phyloP scores from a whole-genome alignment of 805 yeast species.

The Candida quercuum region DNA sequence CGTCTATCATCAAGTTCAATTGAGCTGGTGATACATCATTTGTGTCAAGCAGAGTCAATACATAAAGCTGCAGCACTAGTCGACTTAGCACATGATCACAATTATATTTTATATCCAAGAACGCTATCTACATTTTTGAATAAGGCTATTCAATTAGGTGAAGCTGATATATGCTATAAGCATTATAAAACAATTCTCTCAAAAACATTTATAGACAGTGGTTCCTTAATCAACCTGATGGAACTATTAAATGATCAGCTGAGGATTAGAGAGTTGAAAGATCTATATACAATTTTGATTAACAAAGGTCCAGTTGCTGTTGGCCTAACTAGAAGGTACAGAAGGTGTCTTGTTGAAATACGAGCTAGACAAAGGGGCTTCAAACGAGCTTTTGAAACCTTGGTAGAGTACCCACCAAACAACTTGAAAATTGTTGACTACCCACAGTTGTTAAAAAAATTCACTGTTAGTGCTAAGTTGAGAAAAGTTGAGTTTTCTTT shows the following conservation, averaged over 20 bases:
- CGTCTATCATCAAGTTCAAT: conserved; percentile 3
- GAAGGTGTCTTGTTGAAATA: conserved; percentile 8
- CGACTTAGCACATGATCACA: neutral
- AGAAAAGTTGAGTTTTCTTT: conserved; percentile 4
- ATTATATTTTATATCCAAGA: conserved; percentile 12
- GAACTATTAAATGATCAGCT: conserved; percentile 6
- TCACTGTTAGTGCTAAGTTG: conserved; percentile 5
- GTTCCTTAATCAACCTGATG: conserved; percentile 11
- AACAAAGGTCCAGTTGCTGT: conserved; percentile 3
- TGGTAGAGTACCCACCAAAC: conserved; percentile 3
- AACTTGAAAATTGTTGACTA: conserved; percentile 10
- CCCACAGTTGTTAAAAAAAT: conserved; percentile 9
- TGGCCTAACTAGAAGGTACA: conserved; percentile 3
- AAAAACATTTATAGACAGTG: conserved; percentile 11
- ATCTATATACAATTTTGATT: conserved; percentile 3
- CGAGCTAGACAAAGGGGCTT: conserved; percentile 8
- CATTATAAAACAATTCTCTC: conserved; percentile 7
- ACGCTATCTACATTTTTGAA: conserved; percentile 8
- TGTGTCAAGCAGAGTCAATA: conserved; percentile 4
- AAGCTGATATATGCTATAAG: conserved; percentile 1
- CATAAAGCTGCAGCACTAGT: conserved; percentile 7
- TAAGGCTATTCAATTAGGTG: conserved; percentile 7
- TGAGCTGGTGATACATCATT: conserved; percentile 13
- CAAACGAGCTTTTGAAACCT: conserved; percentile 4
- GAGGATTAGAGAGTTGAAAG: conserved; percentile 7